phyloP scores from a whole-genome alignment of 306 rosid genomes.

The Phaseolus lunatus region DNA sequence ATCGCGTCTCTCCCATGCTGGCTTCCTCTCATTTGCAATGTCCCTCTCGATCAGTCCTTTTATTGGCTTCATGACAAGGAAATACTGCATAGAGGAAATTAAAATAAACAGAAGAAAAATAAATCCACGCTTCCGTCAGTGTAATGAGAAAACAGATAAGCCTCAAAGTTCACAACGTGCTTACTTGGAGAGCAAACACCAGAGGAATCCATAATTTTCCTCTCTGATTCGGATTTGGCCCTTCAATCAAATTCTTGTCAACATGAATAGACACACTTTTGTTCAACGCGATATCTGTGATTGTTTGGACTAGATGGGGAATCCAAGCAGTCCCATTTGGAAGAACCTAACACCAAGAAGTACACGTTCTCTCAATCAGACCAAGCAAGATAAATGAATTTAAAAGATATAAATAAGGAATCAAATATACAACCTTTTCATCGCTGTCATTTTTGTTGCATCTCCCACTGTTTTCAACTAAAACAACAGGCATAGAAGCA shows the following conservation, averaged over 20 bases:
- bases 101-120: not conserved
- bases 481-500: constrained; percentile 71
- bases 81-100: constrained; percentile 52
- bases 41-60: constrained; percentile 67
- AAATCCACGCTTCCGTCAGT: constrained; percentile 6
- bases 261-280: constrained; percentile 70
- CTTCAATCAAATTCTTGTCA: constrained; percentile 86
- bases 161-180: constrained; percentile 31
- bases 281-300: constrained; percentile 70
- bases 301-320: constrained; percentile 75
- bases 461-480: constrained; percentile 95
- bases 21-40: constrained; percentile 66
- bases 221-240: constrained; percentile 88
- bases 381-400: constrained; percentile 25
- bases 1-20: constrained; percentile 81
- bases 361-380: constrained; percentile 25
- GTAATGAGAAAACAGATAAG: constrained; percentile 21
- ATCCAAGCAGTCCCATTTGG: constrained; percentile 94
- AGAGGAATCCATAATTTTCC: constrained; percentile 83
- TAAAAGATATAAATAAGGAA: constrained; percentile 22
- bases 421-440: constrained; percentile 75
- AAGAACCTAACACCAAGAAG: constrained; percentile 71
- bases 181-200: constrained; percentile 72
- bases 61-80: constrained; percentile 75
- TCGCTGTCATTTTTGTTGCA: constrained; percentile 85